Conservation (phyloP, 352 stramenopile species). For the Pythium phragmiticola region DNA sequence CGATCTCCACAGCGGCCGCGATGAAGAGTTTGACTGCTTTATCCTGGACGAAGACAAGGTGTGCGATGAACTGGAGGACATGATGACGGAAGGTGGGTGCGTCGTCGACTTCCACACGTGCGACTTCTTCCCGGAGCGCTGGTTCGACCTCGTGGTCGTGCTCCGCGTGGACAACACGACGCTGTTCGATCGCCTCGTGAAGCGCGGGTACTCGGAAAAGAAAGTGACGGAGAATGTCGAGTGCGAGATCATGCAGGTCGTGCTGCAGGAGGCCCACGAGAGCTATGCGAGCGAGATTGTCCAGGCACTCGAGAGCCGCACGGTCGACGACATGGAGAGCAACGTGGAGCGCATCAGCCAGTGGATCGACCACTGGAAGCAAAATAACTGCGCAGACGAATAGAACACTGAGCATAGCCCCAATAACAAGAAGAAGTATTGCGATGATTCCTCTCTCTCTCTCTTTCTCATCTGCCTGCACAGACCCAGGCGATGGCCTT, state of each 20-base stretch:
- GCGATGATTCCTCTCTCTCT: not conserved
- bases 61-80: conserved; percentile 93
- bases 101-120: conserved; percentile 97
- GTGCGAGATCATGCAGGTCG: conserved; percentile 98
- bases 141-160: conserved; percentile 95
- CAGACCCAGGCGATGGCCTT: not conserved
- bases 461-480: not conserved
- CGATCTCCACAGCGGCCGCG: conserved; percentile 75
- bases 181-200: conserved; percentile 87
- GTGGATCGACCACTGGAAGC: conserved; percentile 94
- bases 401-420: conserved; percentile 3
- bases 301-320: conserved; percentile 93
- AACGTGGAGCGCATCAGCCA: conserved; percentile 91
- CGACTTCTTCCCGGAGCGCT: conserved; percentile 98
- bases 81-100: conserved; percentile 86
- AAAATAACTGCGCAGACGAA: conserved; percentile 39
- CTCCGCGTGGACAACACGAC: conserved; percentile 91
- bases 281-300: conserved; percentile 95
- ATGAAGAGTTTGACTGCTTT: conserved; percentile 96
- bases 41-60: conserved; percentile 98
- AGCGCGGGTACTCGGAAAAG: conserved; percentile 93
- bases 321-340: conserved; percentile 94
- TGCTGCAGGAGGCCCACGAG: conserved; percentile 95
- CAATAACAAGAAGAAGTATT: too few relatives aligned
- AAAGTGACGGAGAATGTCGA: conserved; percentile 97